Evolutionary conservation across 2,329 filamentous ascomycete species (phyloP).

Genomic region (Lachnellula occidentalis): DNA sequence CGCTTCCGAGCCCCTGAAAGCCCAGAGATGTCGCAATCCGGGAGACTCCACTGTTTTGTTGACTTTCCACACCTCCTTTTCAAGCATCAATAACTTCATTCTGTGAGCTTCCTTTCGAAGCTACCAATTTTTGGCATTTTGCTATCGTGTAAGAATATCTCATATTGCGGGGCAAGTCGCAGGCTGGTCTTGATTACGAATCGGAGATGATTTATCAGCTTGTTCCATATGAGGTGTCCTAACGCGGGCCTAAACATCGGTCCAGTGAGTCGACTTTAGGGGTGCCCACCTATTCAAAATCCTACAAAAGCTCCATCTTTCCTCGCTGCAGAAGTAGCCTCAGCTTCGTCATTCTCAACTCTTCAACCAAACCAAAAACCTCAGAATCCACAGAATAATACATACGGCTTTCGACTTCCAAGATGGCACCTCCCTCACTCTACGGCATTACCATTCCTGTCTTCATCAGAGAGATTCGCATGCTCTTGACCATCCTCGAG

Average conservation of each 20-base stretch:
- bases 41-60: background rate
- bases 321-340: background rate
- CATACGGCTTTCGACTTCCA: no score
- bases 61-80: background rate
- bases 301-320: background rate
- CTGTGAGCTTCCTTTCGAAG: background rate
- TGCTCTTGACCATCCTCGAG: conserved; percentile 37
- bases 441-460: conserved; percentile 36
- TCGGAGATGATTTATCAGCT: background rate
- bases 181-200: background rate
- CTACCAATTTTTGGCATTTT: background rate
- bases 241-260: no score
- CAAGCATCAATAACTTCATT: background rate
- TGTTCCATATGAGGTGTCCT: background rate
- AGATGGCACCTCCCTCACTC: conserved; percentile 14
- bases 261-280: no score
- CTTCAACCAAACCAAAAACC: background rate
- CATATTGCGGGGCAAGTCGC: background rate
- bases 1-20: background rate
- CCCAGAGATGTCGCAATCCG: background rate
- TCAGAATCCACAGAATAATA: background rate
- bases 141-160: background rate
- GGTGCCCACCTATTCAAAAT: no score
- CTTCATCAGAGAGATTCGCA: conserved; percentile 39
- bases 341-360: background rate